Evolutionary conservation across 805 yeast species (phyloP).

Genomic region (Zygosaccharomyces siamensis): DNA sequence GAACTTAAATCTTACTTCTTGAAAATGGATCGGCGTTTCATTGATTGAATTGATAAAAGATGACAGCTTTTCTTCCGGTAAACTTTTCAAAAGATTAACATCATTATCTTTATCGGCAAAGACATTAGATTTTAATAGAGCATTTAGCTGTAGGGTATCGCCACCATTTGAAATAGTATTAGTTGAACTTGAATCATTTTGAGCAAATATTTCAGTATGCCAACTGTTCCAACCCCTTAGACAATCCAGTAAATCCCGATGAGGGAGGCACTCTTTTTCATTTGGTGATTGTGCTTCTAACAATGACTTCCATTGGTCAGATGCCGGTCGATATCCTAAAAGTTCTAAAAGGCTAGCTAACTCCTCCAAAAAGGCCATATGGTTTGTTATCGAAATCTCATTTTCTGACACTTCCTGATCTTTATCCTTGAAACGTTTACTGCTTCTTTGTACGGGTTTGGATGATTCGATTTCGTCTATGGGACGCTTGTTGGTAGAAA

Average conservation of each 20-base stretch:
- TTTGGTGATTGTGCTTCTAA: neutral
- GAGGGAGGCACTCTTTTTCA: conserved; percentile 2
- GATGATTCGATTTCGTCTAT: conserved; percentile 19
- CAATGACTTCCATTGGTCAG: neutral
- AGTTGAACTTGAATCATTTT: conserved; percentile 15
- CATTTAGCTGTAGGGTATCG: conserved; percentile 26
- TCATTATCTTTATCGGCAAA: conserved; percentile 21
- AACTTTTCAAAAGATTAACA: conserved; percentile 14
- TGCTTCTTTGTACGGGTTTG: conserved; percentile 34
- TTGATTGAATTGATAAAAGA: conserved; percentile 31
- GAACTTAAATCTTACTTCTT: conserved; percentile 36
- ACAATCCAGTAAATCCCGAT: conserved; percentile 33
- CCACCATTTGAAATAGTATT: conserved; percentile 10
- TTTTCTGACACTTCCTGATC: conserved; percentile 20
- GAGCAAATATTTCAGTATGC: conserved; percentile 31
- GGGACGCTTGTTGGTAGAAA: conserved; percentile 16
- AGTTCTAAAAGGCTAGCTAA: conserved; percentile 11
- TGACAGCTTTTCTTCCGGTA: conserved; percentile 15
- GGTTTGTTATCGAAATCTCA: conserved; percentile 2
- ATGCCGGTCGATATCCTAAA: conserved; percentile 9
- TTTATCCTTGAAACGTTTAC: conserved; percentile 39
- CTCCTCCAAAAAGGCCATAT: conserved; percentile 17
- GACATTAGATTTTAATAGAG: conserved; percentile 32
- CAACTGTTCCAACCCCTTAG: conserved; percentile 36
- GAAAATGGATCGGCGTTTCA: conserved; percentile 32